phyloP scores from a whole-genome alignment of 306 rosid species.

The Alnus rubra region DNA sequence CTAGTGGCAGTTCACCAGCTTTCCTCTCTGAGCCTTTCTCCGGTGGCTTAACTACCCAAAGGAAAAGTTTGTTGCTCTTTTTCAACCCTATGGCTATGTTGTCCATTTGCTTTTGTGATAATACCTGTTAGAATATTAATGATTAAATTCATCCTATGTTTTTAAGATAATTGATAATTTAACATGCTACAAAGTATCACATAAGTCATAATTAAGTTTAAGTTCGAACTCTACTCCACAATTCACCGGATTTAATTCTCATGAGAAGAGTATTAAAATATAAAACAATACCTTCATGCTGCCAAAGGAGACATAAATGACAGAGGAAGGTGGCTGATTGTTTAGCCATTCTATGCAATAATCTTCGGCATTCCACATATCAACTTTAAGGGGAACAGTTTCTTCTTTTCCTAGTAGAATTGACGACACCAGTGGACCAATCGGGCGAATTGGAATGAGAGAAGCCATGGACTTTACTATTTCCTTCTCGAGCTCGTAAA shows the following conservation, averaged over 20 bases:
- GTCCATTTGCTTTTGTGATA: slow-evolving; percentile 38
- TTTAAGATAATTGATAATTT: no score
- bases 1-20: slow-evolving; percentile 19
- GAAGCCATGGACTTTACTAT: slow-evolving; percentile 44
- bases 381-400: slow-evolving; percentile 17
- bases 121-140: no score
- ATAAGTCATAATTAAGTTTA: no score
- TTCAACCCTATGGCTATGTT: slow-evolving; percentile 44
- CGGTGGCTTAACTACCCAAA: slow-evolving; percentile 57
- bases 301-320: slow-evolving; percentile 57
- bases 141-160: no score
- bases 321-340: slow-evolving; percentile 30
- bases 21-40: not conserved
- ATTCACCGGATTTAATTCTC: no score
- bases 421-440: slow-evolving; percentile 61
- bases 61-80: slow-evolving; percentile 44
- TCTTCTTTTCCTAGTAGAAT: slow-evolving; percentile 49
- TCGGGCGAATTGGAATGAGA: slow-evolving; percentile 29
- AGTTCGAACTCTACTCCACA: no score
- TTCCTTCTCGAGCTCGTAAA: slow-evolving; percentile 51
- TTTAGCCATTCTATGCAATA: slow-evolving; percentile 52
- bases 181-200: no score
- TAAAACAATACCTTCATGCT: slow-evolving; percentile 30
- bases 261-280: no score
- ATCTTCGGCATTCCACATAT: slow-evolving; percentile 55